Evolutionary conservation across 441 rosid species (phyloP).

Genomic region (Populus hybrid): DNA sequence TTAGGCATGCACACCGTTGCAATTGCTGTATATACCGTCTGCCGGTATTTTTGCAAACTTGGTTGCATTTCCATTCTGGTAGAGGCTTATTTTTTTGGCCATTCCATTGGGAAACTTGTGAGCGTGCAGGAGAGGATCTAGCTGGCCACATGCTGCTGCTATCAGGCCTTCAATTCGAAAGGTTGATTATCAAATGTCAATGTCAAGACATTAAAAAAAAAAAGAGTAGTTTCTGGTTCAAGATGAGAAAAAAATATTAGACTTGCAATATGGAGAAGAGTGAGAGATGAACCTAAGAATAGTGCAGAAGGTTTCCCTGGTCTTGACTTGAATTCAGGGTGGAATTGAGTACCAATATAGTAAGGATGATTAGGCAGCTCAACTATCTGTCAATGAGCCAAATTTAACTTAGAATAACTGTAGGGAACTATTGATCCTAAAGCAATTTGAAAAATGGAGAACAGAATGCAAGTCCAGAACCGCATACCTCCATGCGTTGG

Average conservation of each 20-base stretch:
- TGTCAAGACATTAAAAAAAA: neutral
- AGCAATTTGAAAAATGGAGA: neutral
- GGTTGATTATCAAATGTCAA: neutral
- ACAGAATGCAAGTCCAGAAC: neutral
- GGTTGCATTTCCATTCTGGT: conserved; percentile 48
- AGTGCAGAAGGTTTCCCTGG: conserved; percentile 89
- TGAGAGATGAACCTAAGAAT: conserved; percentile 55
- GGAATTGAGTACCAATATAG: conserved; percentile 87
- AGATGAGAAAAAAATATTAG: neutral
- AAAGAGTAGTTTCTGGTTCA: neutral
- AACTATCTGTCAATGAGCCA: conserved; percentile 52
- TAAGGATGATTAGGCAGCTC: conserved; percentile 84
- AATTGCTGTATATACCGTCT: conserved; percentile 46
- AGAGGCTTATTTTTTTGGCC: conserved; percentile 33
- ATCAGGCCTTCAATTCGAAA: conserved; percentile 55
- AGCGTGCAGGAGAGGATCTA: conserved; percentile 43
- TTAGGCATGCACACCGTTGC: conserved; percentile 60
- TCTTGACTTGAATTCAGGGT: conserved; percentile 95
- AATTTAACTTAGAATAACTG: conserved; percentile 11
- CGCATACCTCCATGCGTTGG: conserved; percentile 81
- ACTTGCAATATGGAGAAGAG: neutral
- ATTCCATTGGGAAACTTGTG: conserved; percentile 31
- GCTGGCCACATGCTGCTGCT: conserved; percentile 78
- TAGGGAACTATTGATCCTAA: too few species aligned
- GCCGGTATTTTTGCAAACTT: conserved; percentile 52